Evolutionary conservation across 164 flowering plant genomes (phyloP), one percentile per base, ranked within the genome.

Genomic region (Pachysandra terminalis): DNA sequence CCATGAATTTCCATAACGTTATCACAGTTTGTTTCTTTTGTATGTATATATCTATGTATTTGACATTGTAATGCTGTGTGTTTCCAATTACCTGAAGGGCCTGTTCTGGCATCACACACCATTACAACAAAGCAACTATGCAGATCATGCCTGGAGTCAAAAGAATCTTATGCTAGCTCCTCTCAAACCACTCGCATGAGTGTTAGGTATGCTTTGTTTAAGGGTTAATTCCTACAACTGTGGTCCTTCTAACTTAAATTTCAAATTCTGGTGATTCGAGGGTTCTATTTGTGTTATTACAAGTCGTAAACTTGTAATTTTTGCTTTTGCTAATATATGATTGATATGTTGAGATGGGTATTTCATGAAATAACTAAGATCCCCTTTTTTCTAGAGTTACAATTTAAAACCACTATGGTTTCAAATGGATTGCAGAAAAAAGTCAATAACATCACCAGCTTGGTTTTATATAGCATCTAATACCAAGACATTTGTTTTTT

Each of bases 121-220:
- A 74, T 71, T 26, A 74, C 61, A 55, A 19, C 68, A 22, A 35
- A 41, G 68, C 62, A 75, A 28, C 51, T 83, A 1, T 85, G 89
- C 71, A 69, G 64, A 65, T 72, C 75, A 12, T 88, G 92, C 71
- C 7, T 64, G n/a, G 74, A 67, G 9, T 37, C 66, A 22, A 79
- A 75, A 69, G 80, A 71, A 41, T 62, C 80, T 51, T 64, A 59
- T 52, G 73, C 28, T 52, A 71, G 19, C 24, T 66, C 74, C 17
- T 27, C 64, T 65, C 62, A 32, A 52, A 40, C 62, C 7, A 55
- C 56, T 35, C 70, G 64, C 48, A 21, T 35, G 37, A 45, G 21
- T 66, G 60, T 65, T 22, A 64, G 83, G 89, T 83, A 79, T 59
- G 75, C 24, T 51, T 35, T 53, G 53, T 28, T 58, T 65, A 37